A percentile compares a stretch with the other conserved stretches of the same genome.
phyloP scores from a whole-genome alignment of 2,329 filamentous ascomycete species.

The Botrytis fragariae region DNA sequence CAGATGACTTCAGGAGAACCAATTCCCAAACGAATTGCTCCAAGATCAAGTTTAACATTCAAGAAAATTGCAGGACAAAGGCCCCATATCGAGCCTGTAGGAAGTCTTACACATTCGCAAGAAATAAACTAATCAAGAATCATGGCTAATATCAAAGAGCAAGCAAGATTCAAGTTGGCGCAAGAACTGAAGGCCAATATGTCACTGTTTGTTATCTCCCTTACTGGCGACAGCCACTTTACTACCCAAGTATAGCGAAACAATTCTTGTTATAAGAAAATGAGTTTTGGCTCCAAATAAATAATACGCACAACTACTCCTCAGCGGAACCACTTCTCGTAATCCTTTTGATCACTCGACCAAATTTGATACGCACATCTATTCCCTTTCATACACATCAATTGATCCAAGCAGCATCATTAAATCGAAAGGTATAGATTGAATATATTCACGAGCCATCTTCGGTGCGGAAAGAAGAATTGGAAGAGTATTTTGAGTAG shows the following conservation, averaged over 20 bases:
- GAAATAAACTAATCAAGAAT: neutral
- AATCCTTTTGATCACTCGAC: neutral
- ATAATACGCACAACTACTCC: neutral
- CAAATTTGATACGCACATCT: rapidly evolving
- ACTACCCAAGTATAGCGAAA: no score
- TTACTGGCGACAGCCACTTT: rapidly evolving
- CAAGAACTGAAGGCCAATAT: no score
- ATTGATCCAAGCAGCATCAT: neutral
- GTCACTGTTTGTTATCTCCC: neutral
- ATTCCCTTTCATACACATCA: neutral
- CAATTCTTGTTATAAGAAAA: no score
- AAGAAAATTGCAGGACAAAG: neutral
- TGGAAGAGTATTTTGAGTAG: neutral
- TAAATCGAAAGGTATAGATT: neutral
- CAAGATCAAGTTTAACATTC: neutral
- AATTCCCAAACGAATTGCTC: neutral
- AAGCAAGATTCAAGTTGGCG: neutral
- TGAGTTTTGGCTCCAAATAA: neutral
- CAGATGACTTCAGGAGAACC: neutral
- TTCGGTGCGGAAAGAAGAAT: neutral
- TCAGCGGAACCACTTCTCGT: neutral
- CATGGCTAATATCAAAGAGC: neutral
- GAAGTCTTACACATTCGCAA: rapidly evolving
- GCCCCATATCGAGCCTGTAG: rapidly evolving
- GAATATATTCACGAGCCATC: neutral